Evolutionary conservation across 495 filamentous ascomycete species (phyloP).

Genomic region (Pseudotulostoma volvatum): DNA sequence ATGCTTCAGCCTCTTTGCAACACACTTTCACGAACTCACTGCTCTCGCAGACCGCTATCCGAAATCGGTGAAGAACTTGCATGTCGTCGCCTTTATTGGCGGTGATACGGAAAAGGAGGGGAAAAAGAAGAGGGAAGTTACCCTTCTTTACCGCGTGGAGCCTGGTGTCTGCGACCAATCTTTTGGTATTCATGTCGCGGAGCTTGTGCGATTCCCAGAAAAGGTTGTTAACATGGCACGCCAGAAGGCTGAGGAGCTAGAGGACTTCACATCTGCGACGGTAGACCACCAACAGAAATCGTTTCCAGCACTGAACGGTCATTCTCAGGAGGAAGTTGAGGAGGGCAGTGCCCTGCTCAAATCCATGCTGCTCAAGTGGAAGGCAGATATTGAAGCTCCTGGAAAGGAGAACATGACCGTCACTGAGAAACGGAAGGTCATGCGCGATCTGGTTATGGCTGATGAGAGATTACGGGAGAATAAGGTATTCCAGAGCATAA

Average conservation of each 20-base stretch:
- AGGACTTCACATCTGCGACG: conserved; percentile 65
- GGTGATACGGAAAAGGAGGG: conserved; percentile 27
- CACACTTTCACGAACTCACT: conserved; percentile 96
- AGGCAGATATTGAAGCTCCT: conserved; percentile 53
- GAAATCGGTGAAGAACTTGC: conserved; percentile 71
- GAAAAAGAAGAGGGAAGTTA: conserved; percentile 56
- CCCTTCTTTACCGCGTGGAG: conserved; percentile 88
- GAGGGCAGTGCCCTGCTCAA: conserved; percentile 81
- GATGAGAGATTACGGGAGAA: conserved; percentile 61
- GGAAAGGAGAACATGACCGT: conserved; percentile 38
- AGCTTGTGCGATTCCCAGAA: conserved; percentile 91
- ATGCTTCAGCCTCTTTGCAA: conserved; percentile 87
- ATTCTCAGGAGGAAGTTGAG: conserved; percentile 74
- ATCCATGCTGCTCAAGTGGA: conserved; percentile 75
- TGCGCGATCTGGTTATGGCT: conserved; percentile 60
- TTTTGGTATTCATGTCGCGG: conserved; percentile 96
- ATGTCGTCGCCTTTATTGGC: conserved; percentile 89
- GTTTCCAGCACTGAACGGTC: conserved; percentile 29
- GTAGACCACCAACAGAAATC: conserved; percentile 34
- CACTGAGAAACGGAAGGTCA: conserved; percentile 60
- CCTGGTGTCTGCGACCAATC: conserved; percentile 91
- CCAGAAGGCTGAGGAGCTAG: conserved; percentile 91
- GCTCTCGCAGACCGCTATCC: conserved; percentile 70
- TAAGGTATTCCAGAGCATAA: conserved; percentile 79
- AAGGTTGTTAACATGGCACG: conserved; percentile 99